Conservation (phyloP, 352 stramenopile species). For the Globisporangium radiosum region DNA sequence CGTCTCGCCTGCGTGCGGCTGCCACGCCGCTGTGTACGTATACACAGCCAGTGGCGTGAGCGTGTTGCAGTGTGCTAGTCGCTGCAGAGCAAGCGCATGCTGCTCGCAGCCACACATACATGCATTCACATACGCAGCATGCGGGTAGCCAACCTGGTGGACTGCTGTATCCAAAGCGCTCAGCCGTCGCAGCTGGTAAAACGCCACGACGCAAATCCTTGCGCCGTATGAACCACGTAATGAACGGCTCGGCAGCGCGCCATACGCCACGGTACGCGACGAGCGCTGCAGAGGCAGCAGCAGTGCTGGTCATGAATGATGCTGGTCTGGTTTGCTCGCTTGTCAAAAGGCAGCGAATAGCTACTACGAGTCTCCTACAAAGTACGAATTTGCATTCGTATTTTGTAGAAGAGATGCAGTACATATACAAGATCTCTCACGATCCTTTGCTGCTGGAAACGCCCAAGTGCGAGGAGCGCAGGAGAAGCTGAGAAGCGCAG, state of each 20-base stretch:
- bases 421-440: neutral
- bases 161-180: conserved; percentile 48
- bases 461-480: neutral
- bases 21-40: conserved; percentile 18
- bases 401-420: neutral
- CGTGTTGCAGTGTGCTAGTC: neutral
- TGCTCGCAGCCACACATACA: too few species aligned
- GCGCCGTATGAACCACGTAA: conserved; percentile 41
- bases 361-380: neutral
- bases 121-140: neutral
- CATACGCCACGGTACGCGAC: conserved; percentile 46
- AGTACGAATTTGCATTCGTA: neutral
- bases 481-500: neutral
- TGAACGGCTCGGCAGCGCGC: conserved; percentile 38
- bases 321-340: neutral
- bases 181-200: conserved; percentile 20
- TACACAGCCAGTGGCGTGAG: neutral
- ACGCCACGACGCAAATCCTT: conserved; percentile 45
- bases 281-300: conserved; percentile 9
- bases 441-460: neutral
- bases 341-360: too few species aligned
- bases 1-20: conserved; percentile 3
- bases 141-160: conserved; percentile 19
- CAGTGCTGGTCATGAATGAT: neutral
- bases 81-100: too few species aligned